Conservation (phyloP, 768 basidiomycete genomes). For the Rhodocollybia butyracea region DNA sequence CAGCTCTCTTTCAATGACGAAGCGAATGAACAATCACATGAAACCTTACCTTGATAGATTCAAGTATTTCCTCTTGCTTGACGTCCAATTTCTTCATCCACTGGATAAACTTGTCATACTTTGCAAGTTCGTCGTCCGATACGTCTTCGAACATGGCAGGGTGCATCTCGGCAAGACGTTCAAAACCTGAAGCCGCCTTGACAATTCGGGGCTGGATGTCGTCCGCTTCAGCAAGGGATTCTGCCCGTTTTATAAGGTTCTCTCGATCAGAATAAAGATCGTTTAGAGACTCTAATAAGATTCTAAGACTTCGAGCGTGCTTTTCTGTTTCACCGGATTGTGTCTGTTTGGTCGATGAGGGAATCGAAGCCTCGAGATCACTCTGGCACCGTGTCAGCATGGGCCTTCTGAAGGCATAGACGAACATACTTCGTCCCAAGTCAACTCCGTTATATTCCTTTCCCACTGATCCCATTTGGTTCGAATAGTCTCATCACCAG, state of each 20-base stretch:
- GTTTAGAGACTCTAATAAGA: slow-evolving; percentile 77
- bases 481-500: slow-evolving; percentile 74
- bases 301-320: slow-evolving; percentile 68
- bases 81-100: slow-evolving; percentile 49
- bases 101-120: slow-evolving; percentile 75
- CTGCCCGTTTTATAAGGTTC: slow-evolving; percentile 62
- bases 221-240: slow-evolving; percentile 59
- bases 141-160: slow-evolving; percentile 88
- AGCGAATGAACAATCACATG: background rate
- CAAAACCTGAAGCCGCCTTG: slow-evolving; percentile 61
- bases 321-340: slow-evolving; percentile 47
- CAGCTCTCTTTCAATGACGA: background rate
- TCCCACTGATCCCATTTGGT: slow-evolving; percentile 92
- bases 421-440: slow-evolving; percentile 54
- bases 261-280: slow-evolving; percentile 59
- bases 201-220: slow-evolving; percentile 72
- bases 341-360: slow-evolving; percentile 47
- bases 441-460: slow-evolving; percentile 63
- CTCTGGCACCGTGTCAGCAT: slow-evolving; percentile 36
- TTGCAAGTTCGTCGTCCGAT: slow-evolving; percentile 72
- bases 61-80: slow-evolving; percentile 65
- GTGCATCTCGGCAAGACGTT: slow-evolving; percentile 62
- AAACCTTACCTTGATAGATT: slow-evolving; percentile 59
- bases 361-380: slow-evolving; percentile 63
- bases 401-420: background rate